Conservation (phyloP, 805 yeast species). For the Isabelozyma rhagii region DNA sequence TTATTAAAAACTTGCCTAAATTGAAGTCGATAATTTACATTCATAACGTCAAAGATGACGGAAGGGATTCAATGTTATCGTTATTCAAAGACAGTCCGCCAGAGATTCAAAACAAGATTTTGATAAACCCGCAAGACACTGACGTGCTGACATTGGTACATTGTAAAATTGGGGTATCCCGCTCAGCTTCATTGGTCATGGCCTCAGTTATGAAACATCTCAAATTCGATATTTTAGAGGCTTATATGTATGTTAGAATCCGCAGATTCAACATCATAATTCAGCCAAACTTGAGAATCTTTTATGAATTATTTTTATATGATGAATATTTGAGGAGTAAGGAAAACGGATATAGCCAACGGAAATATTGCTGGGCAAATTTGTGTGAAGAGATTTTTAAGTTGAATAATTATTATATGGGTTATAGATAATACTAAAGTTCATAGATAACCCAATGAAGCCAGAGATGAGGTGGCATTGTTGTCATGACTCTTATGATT, state of each 20-base stretch:
- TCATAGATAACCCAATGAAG: too few relatives aligned
- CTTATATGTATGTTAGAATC: conserved; percentile 36
- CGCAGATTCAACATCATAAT: conserved; percentile 39
- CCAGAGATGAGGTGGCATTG: too few relatives aligned
- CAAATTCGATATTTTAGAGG: conserved; percentile 25
- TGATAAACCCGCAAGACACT: conserved; percentile 10
- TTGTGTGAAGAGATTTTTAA: conserved; percentile 26
- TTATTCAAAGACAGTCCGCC: conserved; percentile 27
- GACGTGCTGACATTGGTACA: conserved; percentile 24
- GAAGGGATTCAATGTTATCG: conserved; percentile 29
- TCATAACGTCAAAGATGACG: conserved; percentile 36
- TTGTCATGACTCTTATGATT: too few relatives aligned
- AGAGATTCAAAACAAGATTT: conserved; percentile 23
- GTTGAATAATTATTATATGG: conserved; percentile 25
- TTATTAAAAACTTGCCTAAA: conserved; percentile 5
- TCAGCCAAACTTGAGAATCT: conserved; percentile 38
- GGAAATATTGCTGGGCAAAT: conserved; percentile 24
- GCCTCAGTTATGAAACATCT: conserved; percentile 36
- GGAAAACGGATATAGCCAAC: conserved; percentile 6
- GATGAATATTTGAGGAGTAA: conserved; percentile 18
- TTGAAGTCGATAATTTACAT: conserved; percentile 21
- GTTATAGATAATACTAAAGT: neutral
- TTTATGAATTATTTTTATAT: conserved; percentile 33
- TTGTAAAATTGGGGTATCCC: conserved; percentile 41
- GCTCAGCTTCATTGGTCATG: conserved; percentile 40